Conservation (phyloP, 1,139 yeast species). For the Pneumocystis sp. region DNA sequence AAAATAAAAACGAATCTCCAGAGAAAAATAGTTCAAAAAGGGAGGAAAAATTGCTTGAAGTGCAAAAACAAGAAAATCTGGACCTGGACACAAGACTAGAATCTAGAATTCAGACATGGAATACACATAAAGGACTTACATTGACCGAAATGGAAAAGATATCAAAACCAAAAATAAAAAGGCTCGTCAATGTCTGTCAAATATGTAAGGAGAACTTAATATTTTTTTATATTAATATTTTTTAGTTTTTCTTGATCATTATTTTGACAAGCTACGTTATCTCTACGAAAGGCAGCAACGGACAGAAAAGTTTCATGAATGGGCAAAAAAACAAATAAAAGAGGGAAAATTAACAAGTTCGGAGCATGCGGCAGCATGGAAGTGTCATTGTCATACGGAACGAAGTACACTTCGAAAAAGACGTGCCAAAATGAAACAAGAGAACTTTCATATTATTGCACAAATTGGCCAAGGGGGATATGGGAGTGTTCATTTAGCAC, state of each 20-base stretch:
- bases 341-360: slow-evolving; percentile 25
- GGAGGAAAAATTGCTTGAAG: background rate
- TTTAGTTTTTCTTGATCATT: slow-evolving; percentile 66
- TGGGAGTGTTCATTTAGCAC: slow-evolving; percentile 90
- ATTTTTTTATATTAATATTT: background rate
- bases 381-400: slow-evolving; percentile 69
- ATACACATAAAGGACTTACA: background rate
- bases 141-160: slow-evolving; percentile 8
- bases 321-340: slow-evolving; percentile 35
- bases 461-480: slow-evolving; percentile 99
- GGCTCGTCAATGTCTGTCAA: slow-evolving; percentile 72
- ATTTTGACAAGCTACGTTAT: slow-evolving; percentile 91
- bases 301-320: slow-evolving; percentile 46
- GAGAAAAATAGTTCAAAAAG: background rate
- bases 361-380: slow-evolving; percentile 20
- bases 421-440: slow-evolving; percentile 80
- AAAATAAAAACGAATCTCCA: background rate
- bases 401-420: slow-evolving; percentile 73
- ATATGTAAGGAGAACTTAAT: slow-evolving; percentile 20
- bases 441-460: slow-evolving; percentile 89
- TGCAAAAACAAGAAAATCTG: background rate
- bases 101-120: background rate
- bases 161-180: slow-evolving; percentile 30
- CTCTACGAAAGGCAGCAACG: slow-evolving; percentile 78
- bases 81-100: background rate